Evolutionary conservation across 345 rosid species (phyloP).

Genomic region (Zanthoxylum bungeanum): DNA sequence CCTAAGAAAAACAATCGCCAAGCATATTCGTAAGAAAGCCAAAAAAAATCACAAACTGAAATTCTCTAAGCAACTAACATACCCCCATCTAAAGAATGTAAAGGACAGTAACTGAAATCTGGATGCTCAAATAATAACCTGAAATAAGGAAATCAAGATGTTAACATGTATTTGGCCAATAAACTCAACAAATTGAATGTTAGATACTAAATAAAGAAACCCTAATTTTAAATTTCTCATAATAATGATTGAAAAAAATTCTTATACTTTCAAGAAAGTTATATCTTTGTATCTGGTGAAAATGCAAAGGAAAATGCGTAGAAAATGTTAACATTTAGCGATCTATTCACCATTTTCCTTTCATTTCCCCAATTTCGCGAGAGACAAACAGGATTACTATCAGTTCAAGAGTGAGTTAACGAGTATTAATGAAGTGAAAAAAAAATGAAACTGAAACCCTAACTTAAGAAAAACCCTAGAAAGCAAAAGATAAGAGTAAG

Average conservation of each 20-base stretch:
- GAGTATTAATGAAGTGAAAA: not conserved
- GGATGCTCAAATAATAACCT: conserved; percentile 17
- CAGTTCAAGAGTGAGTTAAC: not conserved
- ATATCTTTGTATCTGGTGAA: not conserved
- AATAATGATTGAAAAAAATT: not conserved
- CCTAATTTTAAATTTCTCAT: not conserved
- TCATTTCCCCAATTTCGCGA: not conserved
- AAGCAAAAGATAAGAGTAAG: not conserved
- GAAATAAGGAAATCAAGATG: conserved; percentile 5
- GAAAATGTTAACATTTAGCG: not conserved
- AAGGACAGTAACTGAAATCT: conserved; percentile 1
- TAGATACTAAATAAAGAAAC: not conserved
- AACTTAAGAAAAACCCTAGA: not conserved
- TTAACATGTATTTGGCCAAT: not conserved
- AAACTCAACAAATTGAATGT: not conserved
- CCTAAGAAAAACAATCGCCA: conserved; percentile 33
- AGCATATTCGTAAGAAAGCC: not conserved
- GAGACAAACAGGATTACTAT: not conserved
- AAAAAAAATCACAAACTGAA: not conserved
- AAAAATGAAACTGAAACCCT: not conserved
- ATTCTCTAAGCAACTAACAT: conserved; percentile 3
- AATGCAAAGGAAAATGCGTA: not conserved
- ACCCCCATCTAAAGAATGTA: conserved; percentile 28
- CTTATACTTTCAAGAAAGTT: not conserved
- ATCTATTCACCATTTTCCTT: not conserved